Evolutionary conservation across 768 basidiomycete species (phyloP), one percentile per base, ranked within the genome.

Genomic region (Suillus spraguei): DNA sequence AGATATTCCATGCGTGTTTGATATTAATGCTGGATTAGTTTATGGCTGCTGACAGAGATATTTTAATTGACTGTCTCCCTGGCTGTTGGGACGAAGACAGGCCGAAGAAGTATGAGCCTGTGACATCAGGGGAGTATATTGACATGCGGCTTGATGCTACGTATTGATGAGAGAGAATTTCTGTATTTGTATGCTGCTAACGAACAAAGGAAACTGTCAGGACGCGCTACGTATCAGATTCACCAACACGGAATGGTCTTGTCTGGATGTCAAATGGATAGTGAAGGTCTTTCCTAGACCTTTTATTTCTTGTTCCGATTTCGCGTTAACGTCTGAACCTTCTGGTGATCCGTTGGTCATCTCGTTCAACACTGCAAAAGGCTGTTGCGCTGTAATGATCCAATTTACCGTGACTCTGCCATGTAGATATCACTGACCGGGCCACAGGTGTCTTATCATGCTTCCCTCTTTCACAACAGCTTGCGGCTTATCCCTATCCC

Each of bases 81-180:
- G 82, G 82, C 8, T 86, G 81, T 44, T 84, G 81, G 68, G 80
- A 78, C 22, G 71, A 71, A 39, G 73, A 78, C 5, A 73, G 69
- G 1, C 84, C 84, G 7, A 84, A 84, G 71, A 79, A 78, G 56
- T 85, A 87, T 67, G 76, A 81, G 54, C 80, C 84, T 3, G 81
- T 80, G 24, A 59, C 78, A 74, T 75, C 78, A 2, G 70, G 67
- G 16, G 74, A 76, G 49, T 83, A 83, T 63, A 67, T 80, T 52
- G 72, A 78, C 66, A 76, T 76, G 56, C 75, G 81, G 42, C 61
- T 84, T 28, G 71, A 78, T 9, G 75, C 77, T 2, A 70, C 65
- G 33, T 82, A 82, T 68, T 78, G 5, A 24, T 54, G 46, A 4
- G 28, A 28, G 28, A 28, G 28, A 28, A 28, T 28, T 28, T 28